Evolutionary conservation across 2,329 filamentous ascomycete genomes (phyloP), one percentile per base, ranked within the genome.

Genomic region (Cladosporium sp.): DNA sequence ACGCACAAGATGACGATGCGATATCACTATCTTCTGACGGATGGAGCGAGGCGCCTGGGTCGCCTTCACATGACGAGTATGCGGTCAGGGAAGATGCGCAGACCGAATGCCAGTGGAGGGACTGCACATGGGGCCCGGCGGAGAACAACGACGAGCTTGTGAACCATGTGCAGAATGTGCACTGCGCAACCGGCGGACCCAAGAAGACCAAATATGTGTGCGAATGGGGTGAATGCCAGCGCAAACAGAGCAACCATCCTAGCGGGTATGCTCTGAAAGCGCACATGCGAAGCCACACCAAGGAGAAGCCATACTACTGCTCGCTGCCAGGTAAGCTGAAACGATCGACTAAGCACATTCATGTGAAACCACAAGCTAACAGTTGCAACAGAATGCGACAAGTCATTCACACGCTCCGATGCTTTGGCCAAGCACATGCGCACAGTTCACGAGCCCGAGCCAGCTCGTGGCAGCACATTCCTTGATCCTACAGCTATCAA

Each of bases 231-330:
- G 93, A 93, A 65, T 99, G 94, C 73, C 83, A 82, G 55, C 80
- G 92, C 62, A 97, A 96, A 77, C 91, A 92, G 60, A 86, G 94
- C 75, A 87, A 90, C 17, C 94, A 99, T 75, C 93, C 93, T 1
- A 96, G 92, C 69, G 94, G 91, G 2, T 99, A 99, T 76, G 94
- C 94, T 4, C 78, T 99, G 64, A 92, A 96, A 73, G 94, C 94
- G 9, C 94, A 99, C 71, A 96, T 99, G 92, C 83, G 94, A 66
- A 97, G 92, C 72, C 94, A 99, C 73, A 99, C 94, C 1, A 85
- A 94, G 70, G 94, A 99, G 80, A 99, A 99, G 77, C 94, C 94
- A 0, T 97, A 97, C 72, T 97, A 96, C 77, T 99, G 94, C 75
- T 90, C 92, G 30, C 76, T 99, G 40, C 94, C 94, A 59, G 93